Base-by-base conservation (phyloP, 441 rosid genomes). In the Erysimum cheiri region DNA sequence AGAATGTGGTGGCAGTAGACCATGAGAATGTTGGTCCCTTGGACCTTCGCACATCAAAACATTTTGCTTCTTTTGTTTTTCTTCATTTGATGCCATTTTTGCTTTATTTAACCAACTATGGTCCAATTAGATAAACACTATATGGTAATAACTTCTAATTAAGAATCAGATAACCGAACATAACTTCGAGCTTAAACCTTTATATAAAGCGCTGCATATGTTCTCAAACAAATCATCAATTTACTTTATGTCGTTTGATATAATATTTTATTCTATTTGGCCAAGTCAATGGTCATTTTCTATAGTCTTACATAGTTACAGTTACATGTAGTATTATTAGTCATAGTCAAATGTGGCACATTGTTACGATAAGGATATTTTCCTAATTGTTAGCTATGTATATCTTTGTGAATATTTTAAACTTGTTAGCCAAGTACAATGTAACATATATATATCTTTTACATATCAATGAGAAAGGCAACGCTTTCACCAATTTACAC, bases 11-110 rank as follows among this genome's bases (percentile, higher is more conserved):
- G 47, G 36, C 50, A 68, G 55, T 29, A 53, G 70, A 70, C 67
- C 72, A 76, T 70, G 75, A 71, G 75, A 76, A 70, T 76, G 68
- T 76, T 76, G 75, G 75, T 75, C 71, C 57, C 50, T 74, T 54
- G 70, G 66, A 75, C 70, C 47, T 62, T 62, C 54, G 24, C 39
- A 37, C 60, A 39, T 46, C 9, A 54, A 60, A 74, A 19, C 44
- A 53, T 48, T 62, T 61, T 63, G 65, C 53, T 31, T 69, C 53
- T 63, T 69, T 69, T 54, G 52, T 14, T 67, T 70, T 52, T 60
- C 63, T 60, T 60, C 59, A 13, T 60, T 67, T 35, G 50, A 59
- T 67, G 40, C 4, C 71, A 57, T 19, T 26, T 57, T 66, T 67
- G 37, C 48, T 52, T 59, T 60, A 40, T 60, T 59, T 24, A 26